A percentile compares a stretch with the other conserved stretches of the same genome.
phyloP scores from a whole-genome alignment of 2,329 filamentous ascomycete species.

The Colletotrichum sp. region DNA sequence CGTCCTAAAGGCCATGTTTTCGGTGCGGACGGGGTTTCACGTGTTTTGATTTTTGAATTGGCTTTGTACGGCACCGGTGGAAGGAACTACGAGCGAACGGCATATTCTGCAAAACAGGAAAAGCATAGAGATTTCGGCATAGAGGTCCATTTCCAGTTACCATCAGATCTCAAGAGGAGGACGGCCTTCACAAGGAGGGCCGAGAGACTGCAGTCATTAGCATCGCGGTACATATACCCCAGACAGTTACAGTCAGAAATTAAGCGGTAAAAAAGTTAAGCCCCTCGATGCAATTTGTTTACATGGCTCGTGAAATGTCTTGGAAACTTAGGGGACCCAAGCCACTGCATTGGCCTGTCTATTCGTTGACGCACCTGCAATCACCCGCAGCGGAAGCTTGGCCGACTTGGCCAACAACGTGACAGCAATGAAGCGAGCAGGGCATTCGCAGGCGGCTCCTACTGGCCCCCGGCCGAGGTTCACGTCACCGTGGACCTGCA shows the following conservation, averaged over 20 bases:
- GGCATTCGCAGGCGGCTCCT: not conserved
- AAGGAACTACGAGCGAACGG: not conserved
- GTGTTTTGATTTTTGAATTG: not conserved
- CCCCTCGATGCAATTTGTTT: not conserved
- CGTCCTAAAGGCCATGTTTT: not conserved
- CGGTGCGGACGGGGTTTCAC: not conserved
- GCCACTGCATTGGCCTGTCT: not conserved
- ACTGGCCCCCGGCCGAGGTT: not conserved
- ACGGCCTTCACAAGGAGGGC: not conserved
- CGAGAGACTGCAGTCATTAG: not conserved
- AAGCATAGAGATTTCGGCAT: slow-evolving; percentile 16
- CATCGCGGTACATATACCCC: slow-evolving; percentile 19
- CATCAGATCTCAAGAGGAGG: not conserved
- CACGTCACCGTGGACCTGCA: not conserved
- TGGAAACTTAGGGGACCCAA: not conserved
- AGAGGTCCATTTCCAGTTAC: not conserved
- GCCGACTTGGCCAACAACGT: not conserved
- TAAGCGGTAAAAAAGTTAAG: not conserved
- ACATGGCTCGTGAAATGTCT: not conserved
- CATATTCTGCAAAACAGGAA: slow-evolving; percentile 11
- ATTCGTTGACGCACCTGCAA: not conserved
- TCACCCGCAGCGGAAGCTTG: not conserved
- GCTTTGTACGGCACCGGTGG: not conserved
- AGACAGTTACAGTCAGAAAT: not conserved
- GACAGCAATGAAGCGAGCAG: not conserved